Evolutionary conservation across 1,284 basidiomycete genomes (phyloP), one percentile per base, ranked within the genome.

Genomic region (Schizophyllum commune): DNA sequence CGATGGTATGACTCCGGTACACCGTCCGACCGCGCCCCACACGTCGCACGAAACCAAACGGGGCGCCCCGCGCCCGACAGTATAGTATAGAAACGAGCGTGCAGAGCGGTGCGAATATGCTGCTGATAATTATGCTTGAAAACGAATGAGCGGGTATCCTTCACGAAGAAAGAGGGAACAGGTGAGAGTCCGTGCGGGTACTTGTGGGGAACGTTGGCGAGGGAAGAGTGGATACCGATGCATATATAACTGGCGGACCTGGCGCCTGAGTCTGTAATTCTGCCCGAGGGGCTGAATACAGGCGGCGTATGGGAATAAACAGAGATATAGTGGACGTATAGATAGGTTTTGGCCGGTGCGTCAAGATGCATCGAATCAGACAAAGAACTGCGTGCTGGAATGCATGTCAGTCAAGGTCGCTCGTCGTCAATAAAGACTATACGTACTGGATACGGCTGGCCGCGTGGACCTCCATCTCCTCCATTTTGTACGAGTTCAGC

Each of bases 381-480:
- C 78, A 69, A 80, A 81, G 72, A 80, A 81, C 72, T 81, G 80
- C 47, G 80, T 82, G 70, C 80, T 82, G 58, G 20, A 60, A 20
- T 19, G 8, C 21, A 33, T 8, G 20, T 11, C 34, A n/a, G 19
- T 32, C 27, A 19, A 59, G 56, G 32, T 54, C 32, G 33, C 27
- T 52, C 15, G 54, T 57, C 20, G 56, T 53, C 58, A 58, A n/a
- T 57, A 65, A 63, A 21, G 39, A 51, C 53, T 20, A 64, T 27
- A 77, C 89, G 68, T 72, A 92, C 90, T 96, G 88, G 69, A 90
- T 84, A 73, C 92, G 85, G 74, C 91, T 94, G 57, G 88, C 79
- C 65, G 90, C 88, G 74, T 97, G 95, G 63, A 98, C 93, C 71
- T 94, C 92, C 95, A 98, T 97, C 78, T 96, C 92, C 76, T 97